A percentile compares a stretch with the other conserved stretches of the same genome.
These are phyloP conservation scores for Lepidium aucheri DNA, from an alignment of 345 rosid species.

Conservation along the genomic window DNA sequence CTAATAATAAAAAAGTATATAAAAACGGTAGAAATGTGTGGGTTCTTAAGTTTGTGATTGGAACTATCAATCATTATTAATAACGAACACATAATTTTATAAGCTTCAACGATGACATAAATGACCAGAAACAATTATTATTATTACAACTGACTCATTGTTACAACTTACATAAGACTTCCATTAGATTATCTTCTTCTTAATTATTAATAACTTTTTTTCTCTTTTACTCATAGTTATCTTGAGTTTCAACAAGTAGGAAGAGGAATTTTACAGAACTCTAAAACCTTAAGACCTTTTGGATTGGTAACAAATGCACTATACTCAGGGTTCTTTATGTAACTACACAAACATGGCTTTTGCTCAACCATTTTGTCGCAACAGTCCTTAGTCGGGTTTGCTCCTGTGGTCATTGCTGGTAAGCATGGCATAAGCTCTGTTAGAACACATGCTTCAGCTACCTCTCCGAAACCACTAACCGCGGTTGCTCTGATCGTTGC, in stretches of 20 bases:
- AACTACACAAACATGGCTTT: constrained; percentile 26
- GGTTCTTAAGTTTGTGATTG: too few relatives aligned
- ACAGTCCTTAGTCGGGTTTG: background rate
- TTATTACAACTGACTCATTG: background rate
- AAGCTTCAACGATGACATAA: too few relatives aligned
- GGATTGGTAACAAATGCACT: constrained; percentile 18
- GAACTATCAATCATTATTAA: background rate
- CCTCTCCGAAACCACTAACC: background rate
- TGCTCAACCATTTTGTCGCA: constrained; percentile 21
- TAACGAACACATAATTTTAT: too few relatives aligned
- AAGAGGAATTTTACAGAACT: background rate
- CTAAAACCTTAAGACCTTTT: constrained; percentile 18
- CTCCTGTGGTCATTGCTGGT: background rate
- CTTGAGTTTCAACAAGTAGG: constrained; percentile 3
- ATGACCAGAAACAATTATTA: background rate
- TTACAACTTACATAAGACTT: background rate
- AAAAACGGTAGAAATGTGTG: too few relatives aligned
- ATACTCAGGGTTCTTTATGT: constrained; percentile 13
- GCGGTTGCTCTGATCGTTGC: background rate
- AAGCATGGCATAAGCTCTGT: constrained; percentile 17
- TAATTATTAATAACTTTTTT: background rate
- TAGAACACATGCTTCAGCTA: constrained; percentile 1
- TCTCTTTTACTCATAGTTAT: too few relatives aligned
- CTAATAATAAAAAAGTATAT: too few relatives aligned
- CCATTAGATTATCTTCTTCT: background rate